These are phyloP conservation scores for Tolypocladium inflatum DNA, from an alignment of 2,329 filamentous ascomycete genomes.

Conservation along the genomic window DNA sequence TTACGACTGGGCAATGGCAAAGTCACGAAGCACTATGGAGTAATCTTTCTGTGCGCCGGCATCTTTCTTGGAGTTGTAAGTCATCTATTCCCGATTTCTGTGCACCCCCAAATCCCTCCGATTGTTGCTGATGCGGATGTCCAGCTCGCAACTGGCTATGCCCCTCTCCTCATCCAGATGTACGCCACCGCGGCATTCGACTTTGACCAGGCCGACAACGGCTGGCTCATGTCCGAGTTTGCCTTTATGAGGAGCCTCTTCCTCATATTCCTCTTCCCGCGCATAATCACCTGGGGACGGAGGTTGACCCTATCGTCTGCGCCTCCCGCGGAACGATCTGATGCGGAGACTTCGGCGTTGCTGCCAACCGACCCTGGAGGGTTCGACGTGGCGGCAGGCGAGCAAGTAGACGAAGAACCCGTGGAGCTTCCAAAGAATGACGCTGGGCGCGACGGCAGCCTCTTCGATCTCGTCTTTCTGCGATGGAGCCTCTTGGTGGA, in stretches of 20 bases:
- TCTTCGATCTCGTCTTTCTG: slow-evolving; percentile 59
- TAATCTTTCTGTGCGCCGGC: slow-evolving; percentile 53
- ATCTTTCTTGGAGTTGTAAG: slow-evolving; percentile 56
- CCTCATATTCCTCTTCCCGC: slow-evolving; percentile 43
- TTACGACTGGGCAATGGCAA: slow-evolving; percentile 41
- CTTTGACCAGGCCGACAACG: slow-evolving; percentile 46
- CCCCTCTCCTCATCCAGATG: slow-evolving; percentile 51
- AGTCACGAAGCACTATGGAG: slow-evolving; percentile 46
- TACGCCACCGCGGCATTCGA: slow-evolving; percentile 46
- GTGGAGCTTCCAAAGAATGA: slow-evolving; percentile 15
- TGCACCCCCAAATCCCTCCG: too few species aligned
- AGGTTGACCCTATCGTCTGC: slow-evolving; percentile 3
- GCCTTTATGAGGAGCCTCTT: slow-evolving; percentile 45
- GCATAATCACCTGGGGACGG: slow-evolving; percentile 38
- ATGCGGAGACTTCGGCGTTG: slow-evolving; percentile 3
- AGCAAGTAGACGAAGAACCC: slow-evolving; percentile 36
- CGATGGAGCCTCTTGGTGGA: slow-evolving; percentile 57
- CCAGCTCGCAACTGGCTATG: slow-evolving; percentile 57
- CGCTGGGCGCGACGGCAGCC: slow-evolving; percentile 36
- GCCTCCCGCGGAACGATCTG: slow-evolving; percentile 1
- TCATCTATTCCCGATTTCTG: slow-evolving; percentile 2
- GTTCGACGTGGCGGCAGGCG: slow-evolving; percentile 29
- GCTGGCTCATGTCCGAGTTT: slow-evolving; percentile 46
- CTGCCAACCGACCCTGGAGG: slow-evolving; percentile 28
- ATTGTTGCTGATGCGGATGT: not conserved